Percentiles rank a stretch among this genome's conserved stretches.
Evolutionary conservation across 192 early-diverging fungal species (phyloP).

Genomic region (Phlyctochytrium bullatum): DNA sequence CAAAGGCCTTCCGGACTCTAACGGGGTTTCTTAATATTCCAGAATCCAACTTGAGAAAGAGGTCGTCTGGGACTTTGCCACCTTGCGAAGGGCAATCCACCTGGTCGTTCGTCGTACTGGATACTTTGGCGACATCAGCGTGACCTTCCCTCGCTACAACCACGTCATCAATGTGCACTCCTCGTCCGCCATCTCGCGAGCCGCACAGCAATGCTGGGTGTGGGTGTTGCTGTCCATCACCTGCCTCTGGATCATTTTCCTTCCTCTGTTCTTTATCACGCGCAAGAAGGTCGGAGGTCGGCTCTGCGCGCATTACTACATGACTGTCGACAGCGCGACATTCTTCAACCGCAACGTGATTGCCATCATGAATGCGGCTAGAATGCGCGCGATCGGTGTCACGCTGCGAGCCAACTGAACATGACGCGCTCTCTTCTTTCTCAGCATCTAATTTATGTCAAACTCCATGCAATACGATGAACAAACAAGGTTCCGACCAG

Average conservation of each 20-base stretch:
- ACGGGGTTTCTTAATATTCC: background rate
- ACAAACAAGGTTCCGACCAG: no score
- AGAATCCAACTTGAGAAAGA: slow-evolving; percentile 38
- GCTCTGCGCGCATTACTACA: slow-evolving; percentile 18
- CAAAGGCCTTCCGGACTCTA: background rate
- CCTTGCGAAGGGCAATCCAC: slow-evolving; percentile 21
- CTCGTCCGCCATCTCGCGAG: slow-evolving; percentile 21
- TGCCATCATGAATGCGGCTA: slow-evolving; percentile 1
- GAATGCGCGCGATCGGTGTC: background rate
- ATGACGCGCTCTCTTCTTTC: no score
- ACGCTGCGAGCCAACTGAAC: no score
- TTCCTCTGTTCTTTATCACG: slow-evolving; percentile 23
- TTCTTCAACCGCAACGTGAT: slow-evolving; percentile 12
- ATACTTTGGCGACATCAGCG: slow-evolving; percentile 29
- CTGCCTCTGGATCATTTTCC: slow-evolving; percentile 47
- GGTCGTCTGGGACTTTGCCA: slow-evolving; percentile 41
- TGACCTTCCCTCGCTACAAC: slow-evolving; percentile 31
- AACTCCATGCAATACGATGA: no score
- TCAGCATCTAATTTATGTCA: no score
- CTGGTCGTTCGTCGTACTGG: slow-evolving; percentile 33
- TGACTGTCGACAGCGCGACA: background rate
- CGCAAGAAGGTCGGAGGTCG: slow-evolving; percentile 10
- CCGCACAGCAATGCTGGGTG: slow-evolving; percentile 18
- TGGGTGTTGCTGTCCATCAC: slow-evolving; percentile 37
- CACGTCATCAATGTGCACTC: slow-evolving; percentile 29